Base-by-base conservation (phyloP, 257 asterid species). In the Lantana camara region DNA sequence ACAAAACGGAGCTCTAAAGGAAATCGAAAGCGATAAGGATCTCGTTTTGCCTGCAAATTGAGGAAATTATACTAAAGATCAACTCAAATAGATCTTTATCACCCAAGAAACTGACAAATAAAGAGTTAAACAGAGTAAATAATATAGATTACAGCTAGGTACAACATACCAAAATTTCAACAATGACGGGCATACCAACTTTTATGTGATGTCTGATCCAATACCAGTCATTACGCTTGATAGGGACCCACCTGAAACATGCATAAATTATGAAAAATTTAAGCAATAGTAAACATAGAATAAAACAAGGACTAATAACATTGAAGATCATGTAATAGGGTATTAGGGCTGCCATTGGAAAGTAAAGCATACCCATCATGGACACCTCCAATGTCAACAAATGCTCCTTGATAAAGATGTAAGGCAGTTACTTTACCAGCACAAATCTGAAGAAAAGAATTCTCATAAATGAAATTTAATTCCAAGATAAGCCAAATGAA, bases 321-420 rank as follows among this genome's bases (percentile, higher is more conserved):
- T 35, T 27, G 32, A 27, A 5, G 32, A 27, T 27, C 32, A 27
- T 27, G 2, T 27, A 27, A 2, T 35, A 35, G 9, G 40, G 40
- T 32, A 16, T 59, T 19, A 16, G 59, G 16, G 50, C 17, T 12
- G 48, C 19, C 61, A 60, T 4, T 21, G 54, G 30, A 75, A 79
- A 13, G 32, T 27, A 65, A 70, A 17, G 67, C 80, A 73, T 77
- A 92, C 98, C 98, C 98, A 66, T 89, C 98, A 72, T 89, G 83
- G 62, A 92, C 98, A 30, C 98, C 89, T 63, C 98, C 98, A 58
- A 92, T 83, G 79, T 92, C 98, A 10, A 92, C 97, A 77, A 92
- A 92, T 45, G 98, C 98, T 79, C 98, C 98, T 85, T 92, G 98
- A 73, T 92, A 87, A 66, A 92, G 98, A 66, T 92, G 97, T 64